Percentiles rank a stretch among this genome's conserved stretches.
Evolutionary conservation across 768 basidiomycete genomes (phyloP).

Genomic region (Russula abietina): DNA sequence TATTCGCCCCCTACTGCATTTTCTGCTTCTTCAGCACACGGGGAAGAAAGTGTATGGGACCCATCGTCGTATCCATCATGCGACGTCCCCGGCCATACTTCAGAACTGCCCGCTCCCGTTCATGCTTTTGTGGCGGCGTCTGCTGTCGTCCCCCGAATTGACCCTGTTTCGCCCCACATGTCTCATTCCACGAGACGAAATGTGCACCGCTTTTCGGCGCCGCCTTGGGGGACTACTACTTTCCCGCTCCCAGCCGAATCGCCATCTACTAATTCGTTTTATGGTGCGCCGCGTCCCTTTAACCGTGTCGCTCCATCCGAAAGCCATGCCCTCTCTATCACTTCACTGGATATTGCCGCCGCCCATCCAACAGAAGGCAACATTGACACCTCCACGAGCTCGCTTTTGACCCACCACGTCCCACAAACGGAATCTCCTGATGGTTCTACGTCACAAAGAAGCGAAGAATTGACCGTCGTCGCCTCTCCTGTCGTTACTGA

Average conservation of each 20-base stretch:
- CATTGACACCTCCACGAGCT: background rate
- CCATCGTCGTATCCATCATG: constrained; percentile 5
- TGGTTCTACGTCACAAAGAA: background rate
- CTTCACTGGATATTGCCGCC: background rate
- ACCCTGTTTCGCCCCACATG: background rate
- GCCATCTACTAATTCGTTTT: background rate
- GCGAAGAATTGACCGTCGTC: background rate
- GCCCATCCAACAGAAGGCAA: background rate
- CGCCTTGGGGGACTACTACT: background rate
- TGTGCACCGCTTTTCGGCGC: background rate
- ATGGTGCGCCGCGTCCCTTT: background rate
- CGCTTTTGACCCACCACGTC: background rate
- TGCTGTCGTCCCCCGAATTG: background rate
- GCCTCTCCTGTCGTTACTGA: background rate
- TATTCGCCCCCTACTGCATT: background rate
- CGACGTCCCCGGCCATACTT: background rate
- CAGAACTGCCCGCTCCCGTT: background rate
- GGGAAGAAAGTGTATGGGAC: background rate
- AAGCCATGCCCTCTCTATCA: background rate
- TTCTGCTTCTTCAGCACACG: background rate
- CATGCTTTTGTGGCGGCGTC: background rate
- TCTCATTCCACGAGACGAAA: too few species aligned
- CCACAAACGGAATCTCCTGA: background rate
- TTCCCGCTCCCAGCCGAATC: background rate
- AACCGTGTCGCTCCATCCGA: background rate